These are phyloP conservation scores for Corniculantispora saksenae DNA, from an alignment of 2,329 filamentous ascomycete species.

Conservation along the genomic window DNA sequence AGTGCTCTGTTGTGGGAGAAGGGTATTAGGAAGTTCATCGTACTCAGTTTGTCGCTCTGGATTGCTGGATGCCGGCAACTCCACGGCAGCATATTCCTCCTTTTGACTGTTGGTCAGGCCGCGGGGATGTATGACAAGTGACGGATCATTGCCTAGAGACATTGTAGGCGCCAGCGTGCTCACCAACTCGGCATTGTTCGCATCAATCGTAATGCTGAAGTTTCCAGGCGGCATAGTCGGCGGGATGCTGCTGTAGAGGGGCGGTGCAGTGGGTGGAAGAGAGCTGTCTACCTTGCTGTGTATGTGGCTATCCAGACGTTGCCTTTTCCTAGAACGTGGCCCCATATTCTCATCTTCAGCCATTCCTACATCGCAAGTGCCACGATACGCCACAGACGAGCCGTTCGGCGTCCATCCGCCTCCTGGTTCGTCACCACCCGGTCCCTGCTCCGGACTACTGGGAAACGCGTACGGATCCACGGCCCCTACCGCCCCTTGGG, in stretches of 20 bases:
- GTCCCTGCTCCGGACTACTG: conserved; percentile 45
- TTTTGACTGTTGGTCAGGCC: conserved; percentile 40
- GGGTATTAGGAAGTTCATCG: background rate
- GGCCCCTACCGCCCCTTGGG: conserved; percentile 1
- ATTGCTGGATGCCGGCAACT: conserved; percentile 23
- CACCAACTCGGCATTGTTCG: too few species aligned
- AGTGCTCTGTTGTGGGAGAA: background rate
- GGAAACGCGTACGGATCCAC: conserved; percentile 48
- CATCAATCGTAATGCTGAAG: background rate
- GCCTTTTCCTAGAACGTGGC: conserved; percentile 5
- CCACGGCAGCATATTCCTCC: conserved; percentile 35
- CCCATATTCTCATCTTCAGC: background rate
- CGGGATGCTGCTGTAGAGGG: conserved; percentile 27
- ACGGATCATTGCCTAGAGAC: conserved; percentile 29
- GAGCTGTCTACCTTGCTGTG: background rate
- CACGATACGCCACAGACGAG: background rate
- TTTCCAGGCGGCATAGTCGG: conserved; percentile 24
- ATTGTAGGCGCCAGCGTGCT: conserved; percentile 21
- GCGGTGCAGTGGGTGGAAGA: background rate
- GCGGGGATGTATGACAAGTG: conserved; percentile 37
- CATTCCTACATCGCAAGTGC: background rate
- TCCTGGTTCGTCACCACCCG: conserved; percentile 12
- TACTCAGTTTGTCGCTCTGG: conserved; percentile 9
- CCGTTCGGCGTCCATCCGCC: background rate
- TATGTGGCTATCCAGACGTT: background rate